Conservation (phyloP, 2,329 filamentous ascomycete species). For the Trichoderma polysporum region DNA sequence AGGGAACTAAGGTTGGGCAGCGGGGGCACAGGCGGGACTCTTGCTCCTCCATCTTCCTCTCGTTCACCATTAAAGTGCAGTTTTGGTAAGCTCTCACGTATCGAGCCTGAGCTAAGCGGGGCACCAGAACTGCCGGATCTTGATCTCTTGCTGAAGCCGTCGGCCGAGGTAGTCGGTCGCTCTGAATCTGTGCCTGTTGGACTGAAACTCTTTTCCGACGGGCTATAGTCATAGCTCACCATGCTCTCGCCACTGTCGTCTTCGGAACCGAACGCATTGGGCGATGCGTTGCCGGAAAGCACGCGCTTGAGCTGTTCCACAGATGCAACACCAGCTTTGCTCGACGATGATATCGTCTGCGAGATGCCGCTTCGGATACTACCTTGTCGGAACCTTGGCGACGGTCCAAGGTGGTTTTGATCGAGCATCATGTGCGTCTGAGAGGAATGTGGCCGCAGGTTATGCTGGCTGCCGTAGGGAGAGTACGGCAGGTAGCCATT, state of each 20-base stretch:
- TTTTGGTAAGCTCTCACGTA: conserved; percentile 32
- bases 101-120: conserved; percentile 46
- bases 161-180: conserved; percentile 32
- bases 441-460: conserved; percentile 50
- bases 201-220: conserved; percentile 66
- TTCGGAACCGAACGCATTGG: conserved; percentile 42
- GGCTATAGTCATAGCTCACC: conserved; percentile 66
- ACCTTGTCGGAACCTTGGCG: conserved; percentile 51
- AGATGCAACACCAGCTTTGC: conserved; percentile 54
- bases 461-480: conserved; percentile 51
- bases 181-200: conserved; percentile 31
- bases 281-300: conserved; percentile 50
- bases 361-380: conserved; percentile 55
- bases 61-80: conserved; percentile 32
- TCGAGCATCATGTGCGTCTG: conserved; percentile 35
- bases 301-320: conserved; percentile 65
- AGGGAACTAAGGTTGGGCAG: conserved; percentile 43
- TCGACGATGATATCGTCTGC: conserved; percentile 43
- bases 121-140: conserved; percentile 40
- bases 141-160: conserved; percentile 32
- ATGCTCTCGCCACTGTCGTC: conserved; percentile 66
- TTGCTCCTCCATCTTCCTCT: conserved; percentile 27
- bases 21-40: conserved; percentile 57
- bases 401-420: conserved; percentile 34
- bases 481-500: conserved; percentile 43